These are phyloP conservation scores for Malbranchea zuffiana DNA, from an alignment of 2,329 filamentous ascomycete species.

Conservation along the genomic window DNA sequence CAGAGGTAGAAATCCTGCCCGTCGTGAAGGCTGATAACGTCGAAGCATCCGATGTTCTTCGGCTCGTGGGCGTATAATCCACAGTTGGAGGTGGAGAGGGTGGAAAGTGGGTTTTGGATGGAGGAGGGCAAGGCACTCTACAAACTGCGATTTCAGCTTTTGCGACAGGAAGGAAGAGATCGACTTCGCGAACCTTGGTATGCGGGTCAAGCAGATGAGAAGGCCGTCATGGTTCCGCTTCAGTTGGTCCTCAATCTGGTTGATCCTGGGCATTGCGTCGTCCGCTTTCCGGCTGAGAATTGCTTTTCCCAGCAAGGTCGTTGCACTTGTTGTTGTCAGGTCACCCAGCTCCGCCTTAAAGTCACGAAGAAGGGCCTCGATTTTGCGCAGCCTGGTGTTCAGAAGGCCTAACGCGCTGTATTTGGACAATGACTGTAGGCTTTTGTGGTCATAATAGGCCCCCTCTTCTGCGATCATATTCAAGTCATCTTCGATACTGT, in stretches of 20 bases:
- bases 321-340: constrained; percentile 4
- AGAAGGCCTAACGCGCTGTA: constrained; percentile 3
- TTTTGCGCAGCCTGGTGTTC: constrained; percentile 1
- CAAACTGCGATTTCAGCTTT: not conserved
- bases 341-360: constrained; percentile 9
- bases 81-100: constrained; percentile 1
- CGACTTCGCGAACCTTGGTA: constrained; percentile 2
- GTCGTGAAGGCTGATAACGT: constrained; percentile 5
- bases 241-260: constrained; percentile 4
- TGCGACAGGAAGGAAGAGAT: constrained; percentile 1
- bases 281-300: constrained; percentile 5
- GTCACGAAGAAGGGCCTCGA: not conserved
- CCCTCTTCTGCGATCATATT: constrained; percentile 3
- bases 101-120: not conserved
- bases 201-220: constrained; percentile 4
- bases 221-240: constrained; percentile 3
- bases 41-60: not conserved
- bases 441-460: no score
- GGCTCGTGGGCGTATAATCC: not conserved
- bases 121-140: not conserved
- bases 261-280: constrained; percentile 7
- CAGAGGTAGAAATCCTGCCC: constrained; percentile 4
- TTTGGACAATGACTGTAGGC: no score
- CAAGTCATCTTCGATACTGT: constrained; percentile 4
- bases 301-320: constrained; percentile 6